A percentile compares a stretch with the other conserved stretches of the same genome.
phyloP scores from a whole-genome alignment of 108 stramenopile species.

The Fistulifera pelliculosa region DNA sequence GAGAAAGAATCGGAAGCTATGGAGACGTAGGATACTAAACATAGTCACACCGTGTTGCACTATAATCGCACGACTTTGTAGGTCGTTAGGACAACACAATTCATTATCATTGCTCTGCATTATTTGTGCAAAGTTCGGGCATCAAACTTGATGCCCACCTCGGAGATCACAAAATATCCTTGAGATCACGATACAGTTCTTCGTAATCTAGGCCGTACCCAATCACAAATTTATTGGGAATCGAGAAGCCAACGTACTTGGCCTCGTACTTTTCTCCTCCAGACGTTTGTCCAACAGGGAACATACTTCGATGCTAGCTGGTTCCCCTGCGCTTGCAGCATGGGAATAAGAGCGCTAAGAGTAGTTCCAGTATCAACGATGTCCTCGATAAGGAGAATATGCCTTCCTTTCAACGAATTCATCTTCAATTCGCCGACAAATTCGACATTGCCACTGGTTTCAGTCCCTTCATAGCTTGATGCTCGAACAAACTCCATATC shows the following conservation, averaged over 20 bases:
- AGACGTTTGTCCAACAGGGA: slow-evolving; percentile 41
- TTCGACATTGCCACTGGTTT: slow-evolving; percentile 25
- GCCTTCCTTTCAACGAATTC: slow-evolving; percentile 21
- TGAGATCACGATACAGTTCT: slow-evolving; percentile 50
- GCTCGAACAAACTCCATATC: slow-evolving; percentile 45
- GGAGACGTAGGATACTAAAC: slow-evolving; percentile 1
- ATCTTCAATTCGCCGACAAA: slow-evolving; percentile 15
- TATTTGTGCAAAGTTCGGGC: slow-evolving; percentile 1
- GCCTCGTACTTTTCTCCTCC: slow-evolving; percentile 13
- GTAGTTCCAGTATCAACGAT: slow-evolving; percentile 66
- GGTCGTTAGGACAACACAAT: too few species aligned
- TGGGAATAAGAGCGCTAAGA: slow-evolving; percentile 28
- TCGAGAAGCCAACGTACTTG: slow-evolving; percentile 57
- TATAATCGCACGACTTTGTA: too few species aligned
- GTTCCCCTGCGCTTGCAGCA: slow-evolving; percentile 18
- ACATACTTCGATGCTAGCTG: slow-evolving; percentile 28
- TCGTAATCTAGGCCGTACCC: slow-evolving; percentile 65
- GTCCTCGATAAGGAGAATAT: slow-evolving; percentile 59
- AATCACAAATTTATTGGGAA: slow-evolving; percentile 53
- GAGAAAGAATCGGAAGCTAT: slow-evolving; percentile 25
- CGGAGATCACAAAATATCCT: slow-evolving; percentile 49
- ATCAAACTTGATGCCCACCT: slow-evolving; percentile 45
- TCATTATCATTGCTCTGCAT: too few species aligned
- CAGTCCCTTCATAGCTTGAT: slow-evolving; percentile 37
- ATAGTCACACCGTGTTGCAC: not conserved